phyloP scores from a whole-genome alignment of 768 basidiomycete species.

The Psilocybe subaeruginosa region DNA sequence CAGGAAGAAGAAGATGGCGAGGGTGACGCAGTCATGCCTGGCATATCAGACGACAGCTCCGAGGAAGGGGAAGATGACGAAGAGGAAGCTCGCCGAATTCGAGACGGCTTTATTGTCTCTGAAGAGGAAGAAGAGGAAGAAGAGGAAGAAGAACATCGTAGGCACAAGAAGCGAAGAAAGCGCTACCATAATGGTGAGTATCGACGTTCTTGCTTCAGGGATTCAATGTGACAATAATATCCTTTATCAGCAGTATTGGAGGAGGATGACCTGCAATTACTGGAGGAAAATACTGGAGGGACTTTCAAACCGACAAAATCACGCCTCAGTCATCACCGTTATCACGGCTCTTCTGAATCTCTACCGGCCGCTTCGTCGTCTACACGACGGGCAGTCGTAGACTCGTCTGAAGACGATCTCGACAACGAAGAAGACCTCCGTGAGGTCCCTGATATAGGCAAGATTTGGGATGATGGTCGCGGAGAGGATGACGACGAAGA shows the following conservation, averaged over 20 bases:
- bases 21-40: slow-evolving; percentile 57
- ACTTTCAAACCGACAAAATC: slow-evolving; percentile 64
- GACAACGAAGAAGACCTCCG: slow-evolving; percentile 56
- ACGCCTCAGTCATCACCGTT: slow-evolving; percentile 68
- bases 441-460: slow-evolving; percentile 63
- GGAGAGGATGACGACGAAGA: slow-evolving; percentile 78
- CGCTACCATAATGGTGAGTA: slow-evolving; percentile 61
- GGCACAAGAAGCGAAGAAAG: slow-evolving; percentile 69
- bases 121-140: slow-evolving; percentile 89
- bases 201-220: slow-evolving; percentile 8
- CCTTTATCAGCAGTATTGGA: slow-evolving; percentile 67
- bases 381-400: slow-evolving; percentile 59
- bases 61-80: slow-evolving; percentile 86
- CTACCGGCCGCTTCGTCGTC: slow-evolving; percentile 65
- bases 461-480: slow-evolving; percentile 84
- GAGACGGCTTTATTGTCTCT: slow-evolving; percentile 92
- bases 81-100: slow-evolving; percentile 79
- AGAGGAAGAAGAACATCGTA: slow-evolving; percentile 58
- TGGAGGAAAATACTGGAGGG: slow-evolving; percentile 88
- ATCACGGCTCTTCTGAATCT: slow-evolving; percentile 74
- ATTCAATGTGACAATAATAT: slow-evolving; percentile 16
- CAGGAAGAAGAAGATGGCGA: slow-evolving; percentile 60
- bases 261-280: slow-evolving; percentile 90
- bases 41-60: slow-evolving; percentile 78
- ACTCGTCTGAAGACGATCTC: slow-evolving; percentile 81